Conservation (phyloP, 345 rosid species). For the Gossypium bickii region DNA sequence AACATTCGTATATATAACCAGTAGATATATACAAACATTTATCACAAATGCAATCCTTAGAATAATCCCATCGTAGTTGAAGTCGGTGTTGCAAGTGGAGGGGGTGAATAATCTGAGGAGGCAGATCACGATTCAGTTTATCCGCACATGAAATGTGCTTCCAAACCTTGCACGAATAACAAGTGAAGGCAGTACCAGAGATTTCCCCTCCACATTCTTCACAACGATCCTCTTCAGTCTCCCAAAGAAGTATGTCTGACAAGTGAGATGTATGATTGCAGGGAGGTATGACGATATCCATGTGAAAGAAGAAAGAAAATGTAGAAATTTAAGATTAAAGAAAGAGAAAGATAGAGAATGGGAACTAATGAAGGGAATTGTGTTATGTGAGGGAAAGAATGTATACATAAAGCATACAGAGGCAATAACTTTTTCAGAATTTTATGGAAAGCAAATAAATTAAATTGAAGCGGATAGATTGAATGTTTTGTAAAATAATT, state of each 20-base stretch:
- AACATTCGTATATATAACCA: background rate
- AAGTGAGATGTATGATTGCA: background rate
- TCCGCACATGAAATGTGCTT: background rate
- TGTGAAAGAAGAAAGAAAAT: background rate
- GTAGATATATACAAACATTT: background rate
- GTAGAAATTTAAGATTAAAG: too few species aligned
- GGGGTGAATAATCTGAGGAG: background rate
- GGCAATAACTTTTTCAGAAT: too few species aligned
- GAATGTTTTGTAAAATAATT: too few species aligned
- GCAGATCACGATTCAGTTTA: background rate
- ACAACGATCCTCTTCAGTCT: background rate
- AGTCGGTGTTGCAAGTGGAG: background rate
- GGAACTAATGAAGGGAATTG: too few species aligned
- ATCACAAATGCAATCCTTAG: background rate
- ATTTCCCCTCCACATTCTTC: background rate
- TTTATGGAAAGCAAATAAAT: too few species aligned
- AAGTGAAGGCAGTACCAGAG: background rate
- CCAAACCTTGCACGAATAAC: background rate
- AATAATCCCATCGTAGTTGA: background rate
- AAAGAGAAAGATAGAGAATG: too few species aligned
- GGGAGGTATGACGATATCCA: background rate
- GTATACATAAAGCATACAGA: too few species aligned
- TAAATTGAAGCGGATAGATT: too few species aligned
- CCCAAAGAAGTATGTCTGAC: fast-evolving
- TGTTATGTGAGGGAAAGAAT: too few species aligned